phyloP scores from a whole-genome alignment of 192 early-diverging fungal genomes.

The Diversispora eburnea region DNA sequence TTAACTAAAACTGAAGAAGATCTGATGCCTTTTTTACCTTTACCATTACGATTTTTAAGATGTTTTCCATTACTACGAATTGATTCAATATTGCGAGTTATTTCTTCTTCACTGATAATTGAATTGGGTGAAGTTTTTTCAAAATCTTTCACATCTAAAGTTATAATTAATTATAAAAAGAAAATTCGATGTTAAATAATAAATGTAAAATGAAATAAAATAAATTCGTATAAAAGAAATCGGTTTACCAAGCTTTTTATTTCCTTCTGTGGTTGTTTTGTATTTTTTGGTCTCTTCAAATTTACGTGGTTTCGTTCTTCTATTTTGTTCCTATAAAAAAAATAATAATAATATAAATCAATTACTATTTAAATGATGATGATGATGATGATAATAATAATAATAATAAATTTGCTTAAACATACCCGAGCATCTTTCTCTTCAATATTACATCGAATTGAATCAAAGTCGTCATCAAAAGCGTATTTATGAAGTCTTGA shows the following conservation, averaged over 20 bases:
- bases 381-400: background rate
- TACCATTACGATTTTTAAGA: constrained; percentile 33
- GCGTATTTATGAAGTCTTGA: constrained; percentile 37
- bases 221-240: background rate
- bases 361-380: background rate
- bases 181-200: no score
- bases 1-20: constrained; percentile 23
- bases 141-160: constrained; percentile 18
- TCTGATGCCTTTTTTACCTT: constrained; percentile 27
- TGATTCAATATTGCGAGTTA: constrained; percentile 47
- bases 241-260: constrained; percentile 34
- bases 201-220: background rate
- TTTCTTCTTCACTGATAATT: constrained; percentile 45
- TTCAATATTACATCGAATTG: constrained; percentile 62
- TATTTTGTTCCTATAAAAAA: constrained; percentile 35
- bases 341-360: no score
- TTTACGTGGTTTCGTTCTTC: constrained; percentile 60
- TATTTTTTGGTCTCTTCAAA: constrained; percentile 81
- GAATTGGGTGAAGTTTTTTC: constrained; percentile 25
- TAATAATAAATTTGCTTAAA: background rate
- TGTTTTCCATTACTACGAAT: constrained; percentile 37
- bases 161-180: no score
- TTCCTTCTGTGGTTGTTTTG: constrained; percentile 57
- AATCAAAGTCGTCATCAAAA: constrained; percentile 73
- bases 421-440: constrained; percentile 56